Evolutionary conservation across 176 grass and related monocot genomes (phyloP), one percentile per base, ranked within the genome.

Genomic region (Chloris gayana): DNA sequence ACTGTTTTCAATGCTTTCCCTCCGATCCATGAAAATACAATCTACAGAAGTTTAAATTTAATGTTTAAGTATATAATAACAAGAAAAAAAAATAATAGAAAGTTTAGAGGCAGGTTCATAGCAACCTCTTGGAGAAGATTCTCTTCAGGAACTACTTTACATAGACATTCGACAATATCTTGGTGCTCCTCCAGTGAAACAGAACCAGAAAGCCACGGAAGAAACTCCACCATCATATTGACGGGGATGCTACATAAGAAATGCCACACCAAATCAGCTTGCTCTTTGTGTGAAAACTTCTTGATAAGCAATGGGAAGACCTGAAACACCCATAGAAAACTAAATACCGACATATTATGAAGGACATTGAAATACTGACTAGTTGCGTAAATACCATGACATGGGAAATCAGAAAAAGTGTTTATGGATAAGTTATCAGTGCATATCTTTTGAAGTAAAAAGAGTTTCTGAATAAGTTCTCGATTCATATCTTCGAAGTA

Each of bases 241-340:
- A 97, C 64, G 60, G 94, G 94, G 64, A 97, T 94, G 29, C 69
- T 94, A 66, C 94, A 97, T 39, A 97, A 84, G 42, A 97, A 97
- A 80, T 97, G 87, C 94, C 94, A 97, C 37, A 94, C 91, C 76
- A 97, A 79, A 88, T 92, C 80, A 69, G 94, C 91, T 56, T 97
- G 94, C 73, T 97, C 94, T 83, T 94, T 70, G 2, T 94, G 73
- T 49, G 91, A 94, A 80, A 92, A 97, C 56, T 94, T 97, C 26
- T 89, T 91, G 27, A 90, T 84, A 30, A 97, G 87, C 77, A 97
- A 66, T 0, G 91, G 94, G 57, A 94, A 94, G 30, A 97, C 89
- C 94, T 97, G 85, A 65, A 63, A 74, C 57, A 82, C 44, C 13
- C 14, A 34, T 58, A 24, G 51, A 83, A 56, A 39, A 78, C 79